phyloP scores from a whole-genome alignment of 139 green algal species.

The Chlamydomonas urium region DNA sequence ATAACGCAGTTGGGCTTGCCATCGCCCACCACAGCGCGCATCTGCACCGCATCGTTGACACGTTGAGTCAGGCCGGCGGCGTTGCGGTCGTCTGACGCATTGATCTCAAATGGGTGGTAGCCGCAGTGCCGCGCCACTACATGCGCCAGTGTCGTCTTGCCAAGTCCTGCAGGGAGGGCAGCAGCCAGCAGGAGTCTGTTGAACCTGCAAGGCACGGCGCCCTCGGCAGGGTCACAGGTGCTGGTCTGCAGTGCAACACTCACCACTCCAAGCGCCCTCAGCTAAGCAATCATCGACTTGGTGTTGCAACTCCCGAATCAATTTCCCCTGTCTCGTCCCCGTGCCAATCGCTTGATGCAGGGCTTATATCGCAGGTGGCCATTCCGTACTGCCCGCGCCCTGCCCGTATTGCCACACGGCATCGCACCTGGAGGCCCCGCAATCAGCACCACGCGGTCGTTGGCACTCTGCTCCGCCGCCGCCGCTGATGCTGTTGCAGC shows the following conservation, averaged over 20 bases:
- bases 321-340: too few relatives aligned
- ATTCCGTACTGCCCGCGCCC: too few relatives aligned
- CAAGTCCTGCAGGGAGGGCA: conserved; percentile 68
- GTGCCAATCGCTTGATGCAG: too few relatives aligned
- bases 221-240: too few relatives aligned
- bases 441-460: conserved; percentile 52
- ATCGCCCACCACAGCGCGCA: conserved; percentile 39
- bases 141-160: conserved; percentile 97
- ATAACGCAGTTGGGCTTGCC: conserved; percentile 83
- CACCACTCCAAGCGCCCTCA: too few relatives aligned
- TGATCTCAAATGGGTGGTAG: conserved; percentile 92
- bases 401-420: too few relatives aligned
- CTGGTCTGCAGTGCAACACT: too few relatives aligned
- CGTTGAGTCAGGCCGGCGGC: conserved; percentile 50
- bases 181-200: not conserved
- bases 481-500: not conserved
- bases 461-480: too few relatives aligned
- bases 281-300: too few relatives aligned
- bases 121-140: conserved; percentile 89
- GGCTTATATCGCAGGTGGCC: too few relatives aligned
- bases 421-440: conserved; percentile 41
- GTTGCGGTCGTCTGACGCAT: conserved; percentile 88
- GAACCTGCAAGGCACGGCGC: too few relatives aligned
- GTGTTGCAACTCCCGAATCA: too few relatives aligned
- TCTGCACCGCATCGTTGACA: conserved; percentile 80